Conservation (phyloP, 2,329 filamentous ascomycete genomes). For the Coniochaeta ligniaria region DNA sequence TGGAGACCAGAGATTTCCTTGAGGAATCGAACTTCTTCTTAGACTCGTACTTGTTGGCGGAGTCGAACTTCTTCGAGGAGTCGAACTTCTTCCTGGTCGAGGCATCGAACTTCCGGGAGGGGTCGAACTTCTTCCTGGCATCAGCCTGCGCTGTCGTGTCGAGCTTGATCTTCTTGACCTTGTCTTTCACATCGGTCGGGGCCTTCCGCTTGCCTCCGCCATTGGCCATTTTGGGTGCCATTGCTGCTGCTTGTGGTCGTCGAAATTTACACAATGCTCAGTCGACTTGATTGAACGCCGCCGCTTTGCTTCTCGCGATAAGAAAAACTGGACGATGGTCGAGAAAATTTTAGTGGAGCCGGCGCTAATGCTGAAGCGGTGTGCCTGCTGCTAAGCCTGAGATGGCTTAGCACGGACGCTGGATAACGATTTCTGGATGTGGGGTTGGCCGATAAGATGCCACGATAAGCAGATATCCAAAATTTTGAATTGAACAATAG, state of each 20-base stretch:
- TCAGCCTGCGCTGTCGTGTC: not conserved
- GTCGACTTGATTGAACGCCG: not conserved
- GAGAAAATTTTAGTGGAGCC: conserved; percentile 2
- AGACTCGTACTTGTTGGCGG: conserved; percentile 12
- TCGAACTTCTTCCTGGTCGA: not conserved
- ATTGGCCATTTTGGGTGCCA: not conserved
- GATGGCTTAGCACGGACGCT: not conserved
- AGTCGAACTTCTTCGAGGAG: conserved; percentile 2
- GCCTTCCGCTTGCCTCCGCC: not conserved
- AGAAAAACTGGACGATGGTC: not conserved
- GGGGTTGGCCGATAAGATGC: not conserved
- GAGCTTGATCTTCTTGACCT: conserved; percentile 2
- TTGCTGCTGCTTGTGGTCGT: not conserved
- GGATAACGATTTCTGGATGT: not conserved
- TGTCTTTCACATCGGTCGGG: not conserved
- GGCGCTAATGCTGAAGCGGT: not conserved
- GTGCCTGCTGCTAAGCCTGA: not conserved
- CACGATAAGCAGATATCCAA: conserved; percentile 1
- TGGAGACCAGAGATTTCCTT: conserved; percentile 18
- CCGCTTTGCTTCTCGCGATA: not conserved
- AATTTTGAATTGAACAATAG: not conserved
- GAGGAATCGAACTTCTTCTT: conserved; percentile 42
- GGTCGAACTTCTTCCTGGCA: not conserved
- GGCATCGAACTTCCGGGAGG: not conserved
- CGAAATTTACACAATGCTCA: not conserved